Evolutionary conservation across 2,329 filamentous ascomycete genomes (phyloP), one percentile per base, ranked within the genome.

Genomic region (Pyrenochaeta sp.): DNA sequence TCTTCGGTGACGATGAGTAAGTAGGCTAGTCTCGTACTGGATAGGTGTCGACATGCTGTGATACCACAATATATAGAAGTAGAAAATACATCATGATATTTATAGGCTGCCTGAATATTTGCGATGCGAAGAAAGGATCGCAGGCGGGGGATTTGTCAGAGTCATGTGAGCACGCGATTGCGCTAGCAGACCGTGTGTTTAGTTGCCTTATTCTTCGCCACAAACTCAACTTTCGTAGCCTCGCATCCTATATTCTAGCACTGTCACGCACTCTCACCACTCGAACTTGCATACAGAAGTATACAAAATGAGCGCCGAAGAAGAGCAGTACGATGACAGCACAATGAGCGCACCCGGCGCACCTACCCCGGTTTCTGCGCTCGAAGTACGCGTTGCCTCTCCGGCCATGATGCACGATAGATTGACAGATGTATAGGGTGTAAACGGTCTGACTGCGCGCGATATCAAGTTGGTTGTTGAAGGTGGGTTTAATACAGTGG

Each of bases 401-500:
- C n/a, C 20, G 20, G 20, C 11, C 15, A 20, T 18, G 10, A n/a
- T n/a, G 6, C 21, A 6, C 14, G 23, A 27, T 27, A 15, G 27
- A 42, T 39, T 63, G 35, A 63, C 44, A 2, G 18, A 30, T 18
- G 3, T n/a, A 7, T 58, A 97, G 92, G 94, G 94, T 27, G 81
- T 97, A 56, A 87, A 90, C 40, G 94, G 94, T 12, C 80, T 98
- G 63, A 97, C 93, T n/a, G 93, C 93, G 66, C 87, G 96, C 69
- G 95, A 99, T 73, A 96, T 98, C 66, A 95, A 97, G 73, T 82
- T 97, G 33, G 87, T 99, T 18, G 82, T 96, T 15, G 94, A 98
- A 69, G 93, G 91, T 33, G 95, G 95, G 4, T 98, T 88, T 76
- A 92, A 98, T 74, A 99, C 95, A 0, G 92, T 99, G 32, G 95